Evolutionary conservation across 208 protist genomes (phyloP).

Genomic region (Wallacemonas sp.): DNA sequence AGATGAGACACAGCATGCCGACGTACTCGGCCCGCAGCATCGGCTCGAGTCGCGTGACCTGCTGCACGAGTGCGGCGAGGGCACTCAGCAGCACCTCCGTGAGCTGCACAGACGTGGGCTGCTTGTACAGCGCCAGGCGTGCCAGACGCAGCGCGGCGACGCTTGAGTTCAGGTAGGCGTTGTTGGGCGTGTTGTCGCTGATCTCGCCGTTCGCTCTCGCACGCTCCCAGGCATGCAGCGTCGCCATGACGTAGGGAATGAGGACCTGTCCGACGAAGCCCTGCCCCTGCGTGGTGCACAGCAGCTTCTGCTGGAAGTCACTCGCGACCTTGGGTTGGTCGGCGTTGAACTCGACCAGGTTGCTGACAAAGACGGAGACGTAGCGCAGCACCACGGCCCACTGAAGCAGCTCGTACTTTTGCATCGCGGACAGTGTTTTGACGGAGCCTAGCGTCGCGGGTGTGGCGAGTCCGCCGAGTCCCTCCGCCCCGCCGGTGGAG

Average conservation of each 20-base stretch:
- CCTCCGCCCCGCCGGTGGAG: conserved; percentile 25
- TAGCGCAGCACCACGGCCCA: conserved; percentile 70
- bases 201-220: conserved; percentile 5
- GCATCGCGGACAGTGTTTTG: conserved; percentile 27
- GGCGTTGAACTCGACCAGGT: conserved; percentile 75
- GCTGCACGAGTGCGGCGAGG: conserved; percentile 45
- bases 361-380: conserved; percentile 59
- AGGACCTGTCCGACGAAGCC: conserved; percentile 49
- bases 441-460: conserved; percentile 36
- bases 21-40: conserved; percentile 53
- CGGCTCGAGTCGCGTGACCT: conserved; percentile 49
- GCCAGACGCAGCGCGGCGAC: conserved; percentile 45
- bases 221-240: conserved; percentile 55
- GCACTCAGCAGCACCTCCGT: conserved; percentile 26
- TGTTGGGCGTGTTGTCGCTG: conserved; percentile 25
- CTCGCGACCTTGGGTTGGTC: conserved; percentile 27
- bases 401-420: conserved; percentile 61
- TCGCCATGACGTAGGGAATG: conserved; percentile 65
- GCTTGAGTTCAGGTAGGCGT: conserved; percentile 50
- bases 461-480: conserved; percentile 34
- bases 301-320: conserved; percentile 43
- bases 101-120: conserved; percentile 20
- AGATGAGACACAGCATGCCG: conserved; percentile 74
- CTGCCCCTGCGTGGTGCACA: conserved; percentile 35
- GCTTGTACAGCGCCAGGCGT: conserved; percentile 70